A percentile compares a stretch with the other conserved stretches of the same genome.
Conservation (phyloP, 2,329 filamentous ascomycete species). For the Nothopassalora personata region DNA sequence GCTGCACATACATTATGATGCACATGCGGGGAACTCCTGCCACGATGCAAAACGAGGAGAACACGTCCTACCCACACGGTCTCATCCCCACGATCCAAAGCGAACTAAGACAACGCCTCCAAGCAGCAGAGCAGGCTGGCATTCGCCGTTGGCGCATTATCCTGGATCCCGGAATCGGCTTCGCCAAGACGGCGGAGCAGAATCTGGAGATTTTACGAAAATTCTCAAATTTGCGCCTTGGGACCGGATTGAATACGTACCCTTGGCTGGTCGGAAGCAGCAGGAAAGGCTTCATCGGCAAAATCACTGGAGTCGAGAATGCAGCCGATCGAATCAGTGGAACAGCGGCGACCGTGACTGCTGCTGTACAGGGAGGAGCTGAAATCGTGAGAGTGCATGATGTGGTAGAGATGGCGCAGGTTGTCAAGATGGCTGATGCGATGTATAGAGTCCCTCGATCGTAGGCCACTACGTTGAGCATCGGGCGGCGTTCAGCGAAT, state of each 20-base stretch:
- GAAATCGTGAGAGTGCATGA: constrained; percentile 93
- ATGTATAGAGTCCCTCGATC: constrained; percentile 43
- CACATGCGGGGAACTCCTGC: constrained; percentile 86
- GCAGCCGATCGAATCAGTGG: constrained; percentile 72
- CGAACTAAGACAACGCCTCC: constrained; percentile 66
- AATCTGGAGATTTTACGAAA: constrained; percentile 74
- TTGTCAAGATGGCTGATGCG: constrained; percentile 85
- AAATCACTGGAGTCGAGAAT: constrained; percentile 68
- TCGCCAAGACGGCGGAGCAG: constrained; percentile 76
- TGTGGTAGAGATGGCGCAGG: constrained; percentile 76
- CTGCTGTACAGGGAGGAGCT: constrained; percentile 78
- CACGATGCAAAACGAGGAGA: constrained; percentile 66
- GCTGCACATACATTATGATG: constrained; percentile 79
- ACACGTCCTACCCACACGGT: constrained; percentile 58
- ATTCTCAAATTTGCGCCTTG: constrained; percentile 57
- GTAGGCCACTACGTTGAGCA: neutral
- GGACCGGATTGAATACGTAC: constrained; percentile 55
- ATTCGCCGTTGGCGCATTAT: constrained; percentile 90
- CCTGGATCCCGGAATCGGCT: constrained; percentile 88
- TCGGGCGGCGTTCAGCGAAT: neutral
- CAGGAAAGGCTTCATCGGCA: constrained; percentile 83
- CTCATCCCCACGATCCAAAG: constrained; percentile 59
- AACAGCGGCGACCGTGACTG: constrained; percentile 81
- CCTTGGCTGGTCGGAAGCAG: constrained; percentile 89
- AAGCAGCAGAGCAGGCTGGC: constrained; percentile 72